Evolutionary conservation across 2,329 filamentous ascomycete species (phyloP).

Genomic region (Trichoderma arundinaceum): DNA sequence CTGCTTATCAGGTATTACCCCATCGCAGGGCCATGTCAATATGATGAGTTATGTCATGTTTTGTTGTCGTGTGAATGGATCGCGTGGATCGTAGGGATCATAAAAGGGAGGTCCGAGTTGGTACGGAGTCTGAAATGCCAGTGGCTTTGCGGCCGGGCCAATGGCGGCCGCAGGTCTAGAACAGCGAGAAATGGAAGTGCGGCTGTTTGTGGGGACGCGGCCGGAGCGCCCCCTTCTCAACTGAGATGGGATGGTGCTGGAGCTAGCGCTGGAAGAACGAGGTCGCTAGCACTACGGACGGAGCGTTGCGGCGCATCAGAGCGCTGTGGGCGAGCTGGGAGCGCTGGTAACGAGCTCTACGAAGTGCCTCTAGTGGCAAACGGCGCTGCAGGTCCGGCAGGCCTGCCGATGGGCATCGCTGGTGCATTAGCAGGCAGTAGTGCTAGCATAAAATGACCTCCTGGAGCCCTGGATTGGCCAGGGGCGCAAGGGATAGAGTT

Average conservation of each 20-base stretch:
- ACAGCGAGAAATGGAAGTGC: conserved; percentile 23
- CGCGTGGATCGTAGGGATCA: conserved; percentile 1
- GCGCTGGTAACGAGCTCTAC: too few species aligned
- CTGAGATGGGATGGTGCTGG: neutral
- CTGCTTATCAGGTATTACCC: conserved; percentile 6
- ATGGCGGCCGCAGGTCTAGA: conserved; percentile 15
- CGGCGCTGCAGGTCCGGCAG: neutral
- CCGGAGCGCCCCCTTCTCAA: neutral
- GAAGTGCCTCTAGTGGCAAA: too few species aligned
- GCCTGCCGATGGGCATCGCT: too few species aligned
- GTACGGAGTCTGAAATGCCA: conserved; percentile 2
- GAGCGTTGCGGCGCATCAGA: too few species aligned
- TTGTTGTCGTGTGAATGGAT: conserved; percentile 10
- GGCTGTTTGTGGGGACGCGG: conserved; percentile 21
- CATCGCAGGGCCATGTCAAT: conserved; percentile 2
- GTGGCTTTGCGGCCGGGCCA: neutral
- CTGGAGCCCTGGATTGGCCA: conserved; percentile 7
- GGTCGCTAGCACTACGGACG: neutral
- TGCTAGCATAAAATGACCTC: too few species aligned
- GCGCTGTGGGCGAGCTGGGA: too few species aligned
- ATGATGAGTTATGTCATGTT: conserved; percentile 8
- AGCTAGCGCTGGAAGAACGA: neutral
- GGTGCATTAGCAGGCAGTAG: too few species aligned
- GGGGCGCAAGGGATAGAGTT: conserved; percentile 14
- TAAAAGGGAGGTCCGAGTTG: conserved; percentile 5